Percentiles rank a stretch among this genome's conserved stretches.
Evolutionary conservation across 192 early-diverging fungal species (phyloP).

Genomic region (Chytriomyces hyalinus): DNA sequence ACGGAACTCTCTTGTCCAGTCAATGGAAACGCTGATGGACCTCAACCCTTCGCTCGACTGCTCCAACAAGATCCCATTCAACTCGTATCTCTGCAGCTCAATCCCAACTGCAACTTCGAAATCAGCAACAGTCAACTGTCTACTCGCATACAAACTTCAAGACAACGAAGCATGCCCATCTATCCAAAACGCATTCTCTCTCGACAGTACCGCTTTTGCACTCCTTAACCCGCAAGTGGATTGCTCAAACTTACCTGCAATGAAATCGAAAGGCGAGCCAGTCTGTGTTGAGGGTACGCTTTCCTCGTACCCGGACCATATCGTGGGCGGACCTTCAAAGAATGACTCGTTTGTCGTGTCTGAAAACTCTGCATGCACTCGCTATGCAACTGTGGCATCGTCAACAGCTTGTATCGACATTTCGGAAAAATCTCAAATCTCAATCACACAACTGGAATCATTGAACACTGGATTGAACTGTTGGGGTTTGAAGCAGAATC

Average conservation of each 20-base stretch:
- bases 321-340: background rate
- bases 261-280: too few species aligned
- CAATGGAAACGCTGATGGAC: background rate
- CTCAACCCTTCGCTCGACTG: constrained; percentile 17
- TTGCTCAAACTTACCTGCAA: background rate
- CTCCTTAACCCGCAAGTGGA: constrained; percentile 3
- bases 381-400: background rate
- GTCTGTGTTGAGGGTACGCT: constrained; percentile 24
- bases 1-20: background rate
- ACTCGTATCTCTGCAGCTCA: constrained; percentile 5
- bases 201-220: constrained; percentile 3
- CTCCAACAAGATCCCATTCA: background rate
- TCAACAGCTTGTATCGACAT: constrained; percentile 24
- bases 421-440: background rate
- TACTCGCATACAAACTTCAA: background rate
- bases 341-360: background rate
- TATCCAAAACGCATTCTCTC: constrained; percentile 2
- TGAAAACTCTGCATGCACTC: background rate
- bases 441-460: constrained; percentile 7
- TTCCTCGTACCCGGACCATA: background rate
- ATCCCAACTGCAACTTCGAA: background rate
- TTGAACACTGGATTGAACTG: constrained; percentile 30
- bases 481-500: constrained; percentile 24
- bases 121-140: background rate
- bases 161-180: constrained; percentile 14